Evolutionary conservation across 345 rosid species (phyloP).

Genomic region (Citrus medica): DNA sequence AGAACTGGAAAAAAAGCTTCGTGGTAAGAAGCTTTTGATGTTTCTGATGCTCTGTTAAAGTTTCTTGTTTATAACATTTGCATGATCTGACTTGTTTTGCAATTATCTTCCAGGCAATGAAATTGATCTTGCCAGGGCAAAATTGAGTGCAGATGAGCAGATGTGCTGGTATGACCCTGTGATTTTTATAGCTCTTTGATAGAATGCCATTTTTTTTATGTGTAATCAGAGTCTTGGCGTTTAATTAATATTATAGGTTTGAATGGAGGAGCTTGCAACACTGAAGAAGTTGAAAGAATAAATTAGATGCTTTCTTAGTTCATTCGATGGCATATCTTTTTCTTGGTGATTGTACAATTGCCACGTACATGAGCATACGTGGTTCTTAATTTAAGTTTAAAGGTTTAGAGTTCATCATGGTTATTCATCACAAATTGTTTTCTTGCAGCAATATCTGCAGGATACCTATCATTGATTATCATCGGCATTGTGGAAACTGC

Average conservation of each 20-base stretch:
- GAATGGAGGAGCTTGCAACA: not conserved
- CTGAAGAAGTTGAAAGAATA: not conserved
- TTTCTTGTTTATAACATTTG: not conserved
- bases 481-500: conserved; percentile 84
- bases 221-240: not conserved
- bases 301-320: not conserved
- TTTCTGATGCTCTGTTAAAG: not conserved
- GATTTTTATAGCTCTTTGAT: conserved; percentile 9
- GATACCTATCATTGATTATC: conserved; percentile 91
- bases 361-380: not conserved
- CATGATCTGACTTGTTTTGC: conserved; percentile 4
- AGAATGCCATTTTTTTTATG: not conserved
- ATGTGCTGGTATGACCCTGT: conserved; percentile 86
- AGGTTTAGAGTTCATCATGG: not conserved
- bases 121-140: conserved; percentile 71
- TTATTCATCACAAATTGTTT: conserved; percentile 21
- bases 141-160: conserved; percentile 94
- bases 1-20: conserved; percentile 77
- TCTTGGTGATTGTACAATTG: conserved; percentile 5
- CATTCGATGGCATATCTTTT: not conserved
- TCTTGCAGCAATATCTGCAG: conserved; percentile 85
- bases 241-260: not conserved
- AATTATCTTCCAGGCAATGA: conserved; percentile 55
- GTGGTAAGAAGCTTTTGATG: conserved; percentile 46
- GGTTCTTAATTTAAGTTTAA: not conserved